Conservation (phyloP, 2,329 filamentous ascomycete species). For the Hymenotorrendiella dingleyae region DNA sequence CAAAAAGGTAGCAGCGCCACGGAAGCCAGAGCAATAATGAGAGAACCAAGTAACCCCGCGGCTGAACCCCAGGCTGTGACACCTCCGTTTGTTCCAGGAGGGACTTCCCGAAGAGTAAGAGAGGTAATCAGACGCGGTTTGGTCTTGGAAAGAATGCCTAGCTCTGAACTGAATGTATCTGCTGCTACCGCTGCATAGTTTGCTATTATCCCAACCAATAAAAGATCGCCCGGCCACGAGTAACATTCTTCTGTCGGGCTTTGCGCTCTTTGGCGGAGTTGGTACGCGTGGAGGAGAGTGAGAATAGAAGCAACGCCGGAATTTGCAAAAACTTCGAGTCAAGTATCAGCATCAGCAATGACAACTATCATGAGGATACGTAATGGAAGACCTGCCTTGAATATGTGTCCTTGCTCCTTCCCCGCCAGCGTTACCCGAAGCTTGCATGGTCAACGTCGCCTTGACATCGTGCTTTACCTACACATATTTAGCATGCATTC, state of each 20-base stretch:
- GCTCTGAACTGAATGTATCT: conserved; percentile 91
- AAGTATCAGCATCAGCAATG: no score
- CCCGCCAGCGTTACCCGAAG: conserved; percentile 66
- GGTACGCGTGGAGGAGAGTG: conserved; percentile 52
- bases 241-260: conserved; percentile 38
- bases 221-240: conserved; percentile 55
- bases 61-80: conserved; percentile 70
- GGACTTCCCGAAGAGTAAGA: conserved; percentile 67
- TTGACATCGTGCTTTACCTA: conserved; percentile 87
- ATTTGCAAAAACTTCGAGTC: conserved; percentile 75
- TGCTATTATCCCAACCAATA: conserved; percentile 60
- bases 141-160: conserved; percentile 77
- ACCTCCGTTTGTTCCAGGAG: conserved; percentile 88
- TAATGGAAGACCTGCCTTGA: conserved; percentile 50
- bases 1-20: conserved; percentile 67
- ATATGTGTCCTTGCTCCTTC: conserved; percentile 79
- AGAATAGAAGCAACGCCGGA: conserved; percentile 70
- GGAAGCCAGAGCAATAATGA: conserved; percentile 58
- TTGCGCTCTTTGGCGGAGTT: conserved; percentile 44
- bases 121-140: conserved; percentile 83
- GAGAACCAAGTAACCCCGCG: conserved; percentile 69
- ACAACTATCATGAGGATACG: not conserved
- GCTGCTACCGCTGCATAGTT: conserved; percentile 91
- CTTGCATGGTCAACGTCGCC: conserved; percentile 70
- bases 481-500: conserved; percentile 20